phyloP scores from a whole-genome alignment of 2,329 filamentous ascomycete genomes.

The Fusarium sublunatum region DNA sequence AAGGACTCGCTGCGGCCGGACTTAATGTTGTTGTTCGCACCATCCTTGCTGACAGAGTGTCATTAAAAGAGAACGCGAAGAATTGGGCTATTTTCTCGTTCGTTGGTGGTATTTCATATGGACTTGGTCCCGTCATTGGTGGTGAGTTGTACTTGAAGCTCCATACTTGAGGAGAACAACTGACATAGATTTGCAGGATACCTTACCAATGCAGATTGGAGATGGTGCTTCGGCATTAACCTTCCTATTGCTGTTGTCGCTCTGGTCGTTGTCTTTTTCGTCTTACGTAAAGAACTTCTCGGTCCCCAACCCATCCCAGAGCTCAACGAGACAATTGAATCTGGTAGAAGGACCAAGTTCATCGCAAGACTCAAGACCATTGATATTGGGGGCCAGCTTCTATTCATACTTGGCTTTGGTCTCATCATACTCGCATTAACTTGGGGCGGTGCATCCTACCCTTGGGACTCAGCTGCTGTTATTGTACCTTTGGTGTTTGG shows the following conservation, averaged over 20 bases:
- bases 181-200: slow-evolving; percentile 51
- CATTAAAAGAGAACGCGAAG: slow-evolving; percentile 68
- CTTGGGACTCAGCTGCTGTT: slow-evolving; percentile 62
- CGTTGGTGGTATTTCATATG: slow-evolving; percentile 68
- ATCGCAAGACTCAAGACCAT: slow-evolving; percentile 62
- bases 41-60: slow-evolving; percentile 73
- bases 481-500: slow-evolving; percentile 62
- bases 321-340: slow-evolving; percentile 54
- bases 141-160: slow-evolving; percentile 44
- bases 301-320: slow-evolving; percentile 62
- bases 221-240: slow-evolving; percentile 75
- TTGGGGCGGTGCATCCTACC: slow-evolving; percentile 66
- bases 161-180: not conserved
- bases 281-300: slow-evolving; percentile 69
- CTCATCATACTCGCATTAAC: slow-evolving; percentile 66
- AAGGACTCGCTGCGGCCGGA: slow-evolving; percentile 71
- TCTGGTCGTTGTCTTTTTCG: slow-evolving; percentile 64
- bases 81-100: slow-evolving; percentile 72
- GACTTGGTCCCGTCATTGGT: slow-evolving; percentile 70
- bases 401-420: slow-evolving; percentile 67
- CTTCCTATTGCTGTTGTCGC: slow-evolving; percentile 65
- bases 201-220: slow-evolving; percentile 67
- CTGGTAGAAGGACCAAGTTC: slow-evolving; percentile 51
- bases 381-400: slow-evolving; percentile 65
- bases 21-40: slow-evolving; percentile 70